Evolutionary conservation across 2,329 filamentous ascomycete genomes (phyloP), one percentile per base, ranked within the genome.

Genomic region (Sporothrix euskadiensis): DNA sequence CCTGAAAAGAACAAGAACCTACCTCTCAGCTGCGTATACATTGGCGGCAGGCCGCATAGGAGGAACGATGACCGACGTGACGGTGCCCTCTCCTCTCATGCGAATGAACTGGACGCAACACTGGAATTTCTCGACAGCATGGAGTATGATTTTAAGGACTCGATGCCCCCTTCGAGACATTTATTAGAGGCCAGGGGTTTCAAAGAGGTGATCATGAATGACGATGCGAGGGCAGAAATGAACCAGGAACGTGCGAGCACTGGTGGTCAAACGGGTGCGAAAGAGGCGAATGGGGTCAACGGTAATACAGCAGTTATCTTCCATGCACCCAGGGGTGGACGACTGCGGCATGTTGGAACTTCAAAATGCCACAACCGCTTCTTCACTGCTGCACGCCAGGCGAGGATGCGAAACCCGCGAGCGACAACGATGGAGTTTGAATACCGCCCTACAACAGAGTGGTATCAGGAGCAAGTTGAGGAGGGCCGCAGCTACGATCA

Each of bases 401-500:
- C 74, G 61, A 78, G 69, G 72, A 75, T 49, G 75, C 78, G 16
- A 72, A 73, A 79, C 22, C 69, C 74, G 6, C 57, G 73, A 3
- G 77, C 77, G 22, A 73, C 65, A 5, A 72, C 61, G 1, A 82
- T 85, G 77, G 10, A 66, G 35, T 88, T 83, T 76, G 77, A 77
- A 19, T 88, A 85, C 76, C 78, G 77, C 57, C 83, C 85, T 9
- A 89, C 88, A 1, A 74, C 81, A 74, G 79, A 84, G 4, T 89
- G 88, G 88, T 89, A 89, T 75, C 76, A 76, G 3, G 80, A 84
- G 52, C 85, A 87, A 75, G 76, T 81, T 32, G 77, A 78, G 0
- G 85, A 86, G 76, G 85, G 85, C 1, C 82, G 86, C 26, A 84
- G 82, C 0, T 87, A 82, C 72, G 83, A 84, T 70, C 86, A 89